Conservation (phyloP, 1,284 basidiomycete species). For the Phlebopus sp. region DNA sequence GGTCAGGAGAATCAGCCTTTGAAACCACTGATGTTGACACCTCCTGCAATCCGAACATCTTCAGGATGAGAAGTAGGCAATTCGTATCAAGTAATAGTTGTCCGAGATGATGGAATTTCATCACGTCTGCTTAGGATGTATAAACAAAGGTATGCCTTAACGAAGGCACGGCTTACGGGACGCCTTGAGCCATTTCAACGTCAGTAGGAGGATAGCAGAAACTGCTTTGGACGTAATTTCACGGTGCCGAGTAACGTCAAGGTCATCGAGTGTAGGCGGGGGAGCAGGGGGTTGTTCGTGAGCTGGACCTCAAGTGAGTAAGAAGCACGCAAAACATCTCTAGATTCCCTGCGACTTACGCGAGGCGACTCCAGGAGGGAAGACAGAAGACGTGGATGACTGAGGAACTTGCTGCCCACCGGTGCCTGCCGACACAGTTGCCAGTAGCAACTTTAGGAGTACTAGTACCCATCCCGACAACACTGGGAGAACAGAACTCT, state of each 20-base stretch:
- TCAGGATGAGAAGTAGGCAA: constrained; percentile 89
- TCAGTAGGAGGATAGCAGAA: constrained; percentile 88
- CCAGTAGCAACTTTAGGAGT: constrained; percentile 82
- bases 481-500: constrained; percentile 79
- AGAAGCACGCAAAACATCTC: constrained; percentile 1
- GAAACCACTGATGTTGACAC: constrained; percentile 80
- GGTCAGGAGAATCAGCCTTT: constrained; percentile 85
- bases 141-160: constrained; percentile 2
- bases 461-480: constrained; percentile 88
- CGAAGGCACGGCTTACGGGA: constrained; percentile 64
- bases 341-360: constrained; percentile 44
- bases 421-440: constrained; percentile 81
- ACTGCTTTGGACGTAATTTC: constrained; percentile 98
- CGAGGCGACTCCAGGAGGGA: constrained; percentile 67
- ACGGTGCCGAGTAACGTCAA: constrained; percentile 92
- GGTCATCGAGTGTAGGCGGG: constrained; percentile 87
- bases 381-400: constrained; percentile 59
- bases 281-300: constrained; percentile 63
- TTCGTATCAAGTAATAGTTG: constrained; percentile 95
- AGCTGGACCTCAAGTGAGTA: constrained; percentile 36
- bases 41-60: constrained; percentile 98
- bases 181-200: constrained; percentile 98
- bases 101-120: constrained; percentile 98
- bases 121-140: constrained; percentile 62
- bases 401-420: constrained; percentile 52